These are phyloP conservation scores for Ogataea thermomethanolica DNA, from an alignment of 805 yeast genomes.

Conservation along the genomic window DNA sequence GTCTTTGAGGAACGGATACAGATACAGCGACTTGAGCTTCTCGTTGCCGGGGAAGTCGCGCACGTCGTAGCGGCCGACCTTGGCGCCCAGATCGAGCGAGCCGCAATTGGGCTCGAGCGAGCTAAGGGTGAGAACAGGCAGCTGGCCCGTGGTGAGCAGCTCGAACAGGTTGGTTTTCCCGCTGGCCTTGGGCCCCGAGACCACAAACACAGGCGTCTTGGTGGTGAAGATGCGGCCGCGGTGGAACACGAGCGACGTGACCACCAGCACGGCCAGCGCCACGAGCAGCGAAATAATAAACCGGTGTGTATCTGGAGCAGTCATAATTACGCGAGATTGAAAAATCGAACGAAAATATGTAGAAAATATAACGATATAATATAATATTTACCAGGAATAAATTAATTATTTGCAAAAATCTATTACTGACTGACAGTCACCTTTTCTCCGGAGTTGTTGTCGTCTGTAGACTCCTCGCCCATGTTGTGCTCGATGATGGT, in stretches of 20 bases:
- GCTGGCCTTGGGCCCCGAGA: slow-evolving; percentile 19
- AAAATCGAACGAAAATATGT: not conserved
- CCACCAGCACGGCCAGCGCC: slow-evolving; percentile 15
- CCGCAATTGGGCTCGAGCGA: slow-evolving; percentile 39
- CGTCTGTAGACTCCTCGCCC: not conserved
- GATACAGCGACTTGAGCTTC: slow-evolving; percentile 59
- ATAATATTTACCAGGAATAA: not conserved
- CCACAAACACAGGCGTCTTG: slow-evolving; percentile 12
- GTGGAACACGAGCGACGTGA: slow-evolving; percentile 18
- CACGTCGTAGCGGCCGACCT: slow-evolving; percentile 40
- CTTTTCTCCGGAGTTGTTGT: not conserved
- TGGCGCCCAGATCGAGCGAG: slow-evolving; percentile 35
- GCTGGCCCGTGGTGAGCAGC: slow-evolving; percentile 11
- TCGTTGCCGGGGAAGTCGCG: slow-evolving; percentile 89
- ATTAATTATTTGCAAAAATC: no score
- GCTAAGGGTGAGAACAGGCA: slow-evolving; percentile 19
- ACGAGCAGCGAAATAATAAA: slow-evolving; percentile 14
- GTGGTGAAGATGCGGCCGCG: slow-evolving; percentile 13
- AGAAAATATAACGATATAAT: not conserved
- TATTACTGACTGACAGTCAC: not conserved
- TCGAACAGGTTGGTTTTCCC: slow-evolving; percentile 22
- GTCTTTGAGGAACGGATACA: slow-evolving; percentile 45
- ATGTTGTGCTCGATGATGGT: slow-evolving; percentile 7
- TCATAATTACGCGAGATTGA: no score
- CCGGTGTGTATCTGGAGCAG: slow-evolving; percentile 5